Evolutionary conservation across 768 basidiomycete species (phyloP).

Genomic region (Tephrocybe sp.): DNA sequence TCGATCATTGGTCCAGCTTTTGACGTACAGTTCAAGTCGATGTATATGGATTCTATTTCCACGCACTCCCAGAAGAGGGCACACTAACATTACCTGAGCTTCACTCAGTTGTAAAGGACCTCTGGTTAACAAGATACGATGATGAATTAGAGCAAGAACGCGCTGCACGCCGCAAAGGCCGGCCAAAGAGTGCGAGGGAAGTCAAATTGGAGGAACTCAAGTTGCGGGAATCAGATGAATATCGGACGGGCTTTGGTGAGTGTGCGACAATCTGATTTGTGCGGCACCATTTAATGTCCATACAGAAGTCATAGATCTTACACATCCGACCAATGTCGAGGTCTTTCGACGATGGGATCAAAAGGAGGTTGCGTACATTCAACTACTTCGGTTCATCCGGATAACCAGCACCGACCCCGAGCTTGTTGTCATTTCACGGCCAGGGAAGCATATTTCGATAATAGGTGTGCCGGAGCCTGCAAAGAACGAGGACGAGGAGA

Average conservation of each 20-base stretch:
- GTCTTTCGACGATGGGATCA: slow-evolving; percentile 82
- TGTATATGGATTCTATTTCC: slow-evolving; percentile 74
- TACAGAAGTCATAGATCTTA: slow-evolving; percentile 79
- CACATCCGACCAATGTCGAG: slow-evolving; percentile 65
- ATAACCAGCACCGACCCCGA: slow-evolving; percentile 60
- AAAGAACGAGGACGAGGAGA: slow-evolving; percentile 16
- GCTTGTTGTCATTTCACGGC: slow-evolving; percentile 50
- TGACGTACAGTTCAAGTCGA: slow-evolving; percentile 46
- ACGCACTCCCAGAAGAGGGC: slow-evolving; percentile 62
- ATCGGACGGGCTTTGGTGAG: slow-evolving; percentile 81
- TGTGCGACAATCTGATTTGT: neutral
- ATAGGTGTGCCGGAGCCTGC: slow-evolving; percentile 12
- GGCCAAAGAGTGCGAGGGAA: slow-evolving; percentile 74
- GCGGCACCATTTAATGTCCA: slow-evolving; percentile 5
- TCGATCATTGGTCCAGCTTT: slow-evolving; percentile 2
- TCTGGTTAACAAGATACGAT: slow-evolving; percentile 78
- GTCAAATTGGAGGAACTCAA: slow-evolving; percentile 69
- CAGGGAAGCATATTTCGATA: slow-evolving; percentile 54
- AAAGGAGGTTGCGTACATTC: slow-evolving; percentile 67
- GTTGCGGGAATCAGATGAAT: slow-evolving; percentile 65
- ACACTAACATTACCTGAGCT: slow-evolving; percentile 63
- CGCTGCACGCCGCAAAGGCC: slow-evolving; percentile 63
- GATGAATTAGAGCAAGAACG: slow-evolving; percentile 62
- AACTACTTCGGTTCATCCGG: slow-evolving; percentile 74
- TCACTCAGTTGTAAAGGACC: slow-evolving; percentile 59